Evolutionary conservation across 2,329 filamentous ascomycete species (phyloP), one percentile per base, ranked within the genome.

Genomic region (Orbilia blumenaviensis): DNA sequence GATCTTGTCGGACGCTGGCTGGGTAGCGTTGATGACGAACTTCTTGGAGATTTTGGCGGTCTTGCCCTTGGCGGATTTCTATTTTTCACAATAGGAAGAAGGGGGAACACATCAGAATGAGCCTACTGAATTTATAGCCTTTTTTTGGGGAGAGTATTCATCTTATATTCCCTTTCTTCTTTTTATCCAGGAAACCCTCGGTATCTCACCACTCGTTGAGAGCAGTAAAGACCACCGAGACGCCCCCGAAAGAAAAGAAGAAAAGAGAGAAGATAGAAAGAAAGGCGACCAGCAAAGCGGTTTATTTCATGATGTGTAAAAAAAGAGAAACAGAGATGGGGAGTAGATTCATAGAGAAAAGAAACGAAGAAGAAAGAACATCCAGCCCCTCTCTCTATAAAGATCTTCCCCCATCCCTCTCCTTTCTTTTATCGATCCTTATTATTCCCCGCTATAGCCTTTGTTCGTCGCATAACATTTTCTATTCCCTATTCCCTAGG

Each of bases 11-110:
- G 90, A 92, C 82, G 94, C 94, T 83, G 95, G 95, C 88, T 98
- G 94, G 83, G 92, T 94, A 86, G 94, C 94, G 88, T 99, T 96
- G 92, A 99, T 98, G 88, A 96, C 91, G 91, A 93, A 99, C 94
- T 94, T 94, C 89, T 94, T 93, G 84, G 91, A 93, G 83, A 90
- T 86, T 89, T 94, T 94, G 83, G 83, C 83, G 83, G 83, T 83
- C 88, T 90, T 90, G 64, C 85, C 86, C 85, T 88, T 90, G 83
- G 83, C 82, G 83, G 87, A 84, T 87, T 92, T 89, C 86, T 88
- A 83, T 82, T 83, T 80, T 78, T 84, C 83, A 54, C 23, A 25
- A 58, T n/a, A n/a, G n/a, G n/a, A n/a, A n/a, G n/a, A n/a, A n/a
- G n/a, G n/a, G n/a, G n/a, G 85, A 85, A 85, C 81, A 81, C 81